Percentiles rank a stretch among this genome's conserved stretches.
These are phyloP conservation scores for Gossypium laxum DNA, from an alignment of 441 rosid species.

Conservation along the genomic window DNA sequence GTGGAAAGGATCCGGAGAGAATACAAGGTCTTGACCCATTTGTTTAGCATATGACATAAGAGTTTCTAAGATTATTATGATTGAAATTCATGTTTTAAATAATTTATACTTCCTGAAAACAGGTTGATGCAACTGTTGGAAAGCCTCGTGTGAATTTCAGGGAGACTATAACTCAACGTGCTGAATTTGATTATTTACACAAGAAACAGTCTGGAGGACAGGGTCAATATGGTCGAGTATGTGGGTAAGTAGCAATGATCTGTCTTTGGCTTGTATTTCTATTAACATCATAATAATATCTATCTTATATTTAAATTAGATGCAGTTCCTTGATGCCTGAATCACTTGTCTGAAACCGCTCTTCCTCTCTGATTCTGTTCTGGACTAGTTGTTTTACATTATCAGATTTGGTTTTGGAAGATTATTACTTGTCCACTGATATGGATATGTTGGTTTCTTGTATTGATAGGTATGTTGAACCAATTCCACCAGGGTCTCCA, in stretches of 20 bases:
- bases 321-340: not conserved
- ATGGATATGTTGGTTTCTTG: slow-evolving; percentile 7
- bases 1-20: slow-evolving; percentile 92
- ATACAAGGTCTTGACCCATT: slow-evolving; percentile 50
- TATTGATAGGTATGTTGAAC: slow-evolving; percentile 62
- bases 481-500: slow-evolving; percentile 52
- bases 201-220: slow-evolving; percentile 97
- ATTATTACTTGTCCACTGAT: slow-evolving; percentile 3
- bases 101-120: slow-evolving; percentile 10
- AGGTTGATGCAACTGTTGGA: slow-evolving; percentile 97
- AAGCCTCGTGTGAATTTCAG: slow-evolving; percentile 95
- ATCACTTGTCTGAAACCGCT: not conserved
- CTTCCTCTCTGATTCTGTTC: not conserved
- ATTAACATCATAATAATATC: not conserved
- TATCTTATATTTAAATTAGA: not conserved
- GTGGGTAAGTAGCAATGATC: slow-evolving; percentile 45
- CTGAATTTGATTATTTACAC: slow-evolving; percentile 88
- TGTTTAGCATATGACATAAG: not conserved
- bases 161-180: slow-evolving; percentile 79
- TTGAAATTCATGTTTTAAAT: not conserved
- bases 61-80: not conserved
- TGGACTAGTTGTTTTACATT: not conserved
- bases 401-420: not conserved
- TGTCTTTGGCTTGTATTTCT: not conserved
- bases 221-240: slow-evolving; percentile 92